Base-by-base conservation (phyloP, 2,329 filamentous ascomycete genomes). In the Curvularia verruculosa region DNA sequence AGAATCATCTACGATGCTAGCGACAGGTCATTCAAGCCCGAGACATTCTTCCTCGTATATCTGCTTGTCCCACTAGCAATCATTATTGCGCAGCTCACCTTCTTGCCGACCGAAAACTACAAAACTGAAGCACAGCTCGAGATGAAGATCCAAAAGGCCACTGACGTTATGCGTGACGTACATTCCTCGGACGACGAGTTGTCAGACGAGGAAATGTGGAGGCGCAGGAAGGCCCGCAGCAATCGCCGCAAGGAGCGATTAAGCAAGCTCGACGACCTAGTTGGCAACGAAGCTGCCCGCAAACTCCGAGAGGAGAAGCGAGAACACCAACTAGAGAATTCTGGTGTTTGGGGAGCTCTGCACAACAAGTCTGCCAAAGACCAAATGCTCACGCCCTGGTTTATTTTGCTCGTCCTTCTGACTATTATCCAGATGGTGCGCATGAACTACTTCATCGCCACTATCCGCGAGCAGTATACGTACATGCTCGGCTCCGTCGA, bases 401-500 rank as follows among this genome's bases (percentile, higher is more conserved):
- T 94, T 72, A 81, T 91, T 31, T 82, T 96, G 36, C 90, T 96
- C 67, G 90, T 90, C 5, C 77, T 92, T 19, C 94, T 96, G 74
- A 96, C 91, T 3, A 75, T 83, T 43, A 60, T 84, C 26, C 82
- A 84, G 72, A 85, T 83, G 79, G 61, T 76, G 9, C 65, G 71
- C 18, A 96, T 96, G 83, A 96, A 96, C 78, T 96, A 92, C 80
- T 96, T 96, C 73, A 91, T 96, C 51, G 91, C 92, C 3, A 96
- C 92, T 2, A 88, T 96, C 61, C 84, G 89, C 2, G 84, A 88
- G 3, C 92, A 96, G 75, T 96, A 96, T 76, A 83, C 86, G 46
- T 88, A 87, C 68, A 84, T 96, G 47, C 84, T 96, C 5, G 79
- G 80, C 36, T 87, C 87, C 0, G 77, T 80, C 51, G 75, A 80